A percentile compares a stretch with the other conserved stretches of the same genome.
phyloP scores from a whole-genome alignment of 2,329 filamentous ascomycete genomes.

The Alternaria conjuncta region DNA sequence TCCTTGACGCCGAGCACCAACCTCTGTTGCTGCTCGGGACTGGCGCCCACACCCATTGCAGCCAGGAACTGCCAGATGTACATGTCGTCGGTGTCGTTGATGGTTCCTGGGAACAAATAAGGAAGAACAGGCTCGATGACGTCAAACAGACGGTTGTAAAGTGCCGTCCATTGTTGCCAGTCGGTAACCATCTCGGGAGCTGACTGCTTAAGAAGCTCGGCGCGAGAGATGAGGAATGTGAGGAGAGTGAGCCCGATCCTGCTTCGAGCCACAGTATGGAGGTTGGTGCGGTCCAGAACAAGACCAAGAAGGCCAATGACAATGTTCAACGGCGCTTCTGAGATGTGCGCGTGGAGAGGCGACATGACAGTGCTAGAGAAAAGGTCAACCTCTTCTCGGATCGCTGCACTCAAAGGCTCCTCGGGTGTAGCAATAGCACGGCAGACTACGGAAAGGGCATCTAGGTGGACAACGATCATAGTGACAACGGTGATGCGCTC shows the following conservation, averaged over 20 bases:
- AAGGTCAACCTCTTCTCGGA: constrained; percentile 90
- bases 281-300: constrained; percentile 79
- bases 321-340: constrained; percentile 88
- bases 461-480: constrained; percentile 92
- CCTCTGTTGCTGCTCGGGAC: constrained; percentile 91
- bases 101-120: constrained; percentile 88
- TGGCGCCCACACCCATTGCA: constrained; percentile 91
- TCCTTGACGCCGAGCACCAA: constrained; percentile 97
- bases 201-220: constrained; percentile 88
- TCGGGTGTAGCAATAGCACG: constrained; percentile 76
- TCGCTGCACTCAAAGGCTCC: constrained; percentile 69
- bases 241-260: constrained; percentile 88
- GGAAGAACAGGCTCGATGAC: constrained; percentile 82
- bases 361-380: constrained; percentile 90
- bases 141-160: constrained; percentile 89
- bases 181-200: constrained; percentile 69
- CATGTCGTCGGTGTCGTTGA: constrained; percentile 88
- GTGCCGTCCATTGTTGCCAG: constrained; percentile 78
- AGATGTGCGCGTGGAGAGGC: constrained; percentile 86
- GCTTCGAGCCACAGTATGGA: constrained; percentile 83
- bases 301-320: constrained; percentile 88
- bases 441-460: constrained; percentile 87
- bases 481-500: constrained; percentile 95
- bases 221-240: constrained; percentile 92
- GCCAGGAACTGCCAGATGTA: constrained; percentile 99